Conservation (phyloP, 2,329 filamentous ascomycete genomes). For the Phialophora expanda region DNA sequence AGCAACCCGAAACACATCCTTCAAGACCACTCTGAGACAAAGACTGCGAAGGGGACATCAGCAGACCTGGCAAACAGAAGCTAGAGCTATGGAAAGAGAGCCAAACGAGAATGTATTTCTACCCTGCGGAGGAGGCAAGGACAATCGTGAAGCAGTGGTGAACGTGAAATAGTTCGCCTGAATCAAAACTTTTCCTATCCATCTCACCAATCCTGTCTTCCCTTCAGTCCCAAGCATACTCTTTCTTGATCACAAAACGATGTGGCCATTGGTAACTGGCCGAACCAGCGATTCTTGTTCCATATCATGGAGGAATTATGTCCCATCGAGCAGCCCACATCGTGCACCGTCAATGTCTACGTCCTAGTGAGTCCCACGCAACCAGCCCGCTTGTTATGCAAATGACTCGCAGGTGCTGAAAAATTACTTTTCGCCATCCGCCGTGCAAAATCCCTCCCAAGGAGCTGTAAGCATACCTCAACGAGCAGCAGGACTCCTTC, state of each 20-base stretch:
- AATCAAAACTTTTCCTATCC: neutral
- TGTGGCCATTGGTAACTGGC: neutral
- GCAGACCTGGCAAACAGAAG: slow-evolving; percentile 5
- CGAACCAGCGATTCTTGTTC: neutral
- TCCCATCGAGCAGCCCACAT: neutral
- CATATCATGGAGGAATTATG: neutral
- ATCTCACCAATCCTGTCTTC: neutral
- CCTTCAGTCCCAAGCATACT: neutral
- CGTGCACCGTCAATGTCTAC: neutral
- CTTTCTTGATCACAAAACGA: neutral
- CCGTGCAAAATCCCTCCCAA: neutral
- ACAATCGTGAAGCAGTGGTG: neutral
- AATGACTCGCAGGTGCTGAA: neutral
- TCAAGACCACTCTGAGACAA: slow-evolving; percentile 44
- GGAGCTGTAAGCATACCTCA: neutral
- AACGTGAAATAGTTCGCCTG: neutral
- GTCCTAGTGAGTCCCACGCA: neutral
- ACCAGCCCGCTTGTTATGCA: neutral
- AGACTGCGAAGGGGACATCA: slow-evolving; percentile 43
- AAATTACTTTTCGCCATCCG: neutral
- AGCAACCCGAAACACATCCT: slow-evolving; percentile 53
- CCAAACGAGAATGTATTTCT: neutral
- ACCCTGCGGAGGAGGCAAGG: neutral
- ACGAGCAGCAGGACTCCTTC: neutral
- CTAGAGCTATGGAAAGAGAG: neutral